Conservation (phyloP, 331 rosid species). For the Acacia concinna region DNA sequence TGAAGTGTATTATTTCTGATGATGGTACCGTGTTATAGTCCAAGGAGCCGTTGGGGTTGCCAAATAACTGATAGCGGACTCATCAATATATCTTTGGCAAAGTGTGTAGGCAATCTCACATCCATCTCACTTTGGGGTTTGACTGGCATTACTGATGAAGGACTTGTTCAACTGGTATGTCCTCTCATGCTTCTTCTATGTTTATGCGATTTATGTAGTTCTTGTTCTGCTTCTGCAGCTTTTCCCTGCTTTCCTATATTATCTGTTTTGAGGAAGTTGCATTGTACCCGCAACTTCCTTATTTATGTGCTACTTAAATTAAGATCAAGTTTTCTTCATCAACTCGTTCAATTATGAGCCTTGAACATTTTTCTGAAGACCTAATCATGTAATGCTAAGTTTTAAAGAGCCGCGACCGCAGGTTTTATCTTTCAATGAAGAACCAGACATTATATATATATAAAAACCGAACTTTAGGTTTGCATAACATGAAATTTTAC, state of each 20-base stretch:
- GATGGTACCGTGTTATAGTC: constrained; percentile 46
- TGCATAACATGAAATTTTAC: too few relatives aligned
- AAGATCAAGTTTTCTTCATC: too few relatives aligned
- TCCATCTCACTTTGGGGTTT: constrained; percentile 94
- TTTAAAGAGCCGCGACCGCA: too few relatives aligned
- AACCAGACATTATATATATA: neutral
- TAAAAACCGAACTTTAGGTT: too few relatives aligned
- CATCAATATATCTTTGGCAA: constrained; percentile 63
- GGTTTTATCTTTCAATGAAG: neutral
- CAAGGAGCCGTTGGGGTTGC: constrained; percentile 93
- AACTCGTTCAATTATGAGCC: too few relatives aligned
- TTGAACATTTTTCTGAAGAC: neutral
- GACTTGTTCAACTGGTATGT: constrained; percentile 84
- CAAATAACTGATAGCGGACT: constrained; percentile 89
- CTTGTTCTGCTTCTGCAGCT: too few relatives aligned
- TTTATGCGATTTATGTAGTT: too few relatives aligned
- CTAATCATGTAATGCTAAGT: neutral
- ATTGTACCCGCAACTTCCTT: too few relatives aligned
- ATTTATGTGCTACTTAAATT: too few relatives aligned
- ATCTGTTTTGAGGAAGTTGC: too few relatives aligned
- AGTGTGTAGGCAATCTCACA: constrained; percentile 70
- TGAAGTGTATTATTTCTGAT: neutral
- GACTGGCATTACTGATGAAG: constrained; percentile 90
- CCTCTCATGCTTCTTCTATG: neutral
- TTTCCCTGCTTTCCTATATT: too few relatives aligned